Evolutionary conservation across 345 rosid species (phyloP).

Genomic region (Populus simonii): DNA sequence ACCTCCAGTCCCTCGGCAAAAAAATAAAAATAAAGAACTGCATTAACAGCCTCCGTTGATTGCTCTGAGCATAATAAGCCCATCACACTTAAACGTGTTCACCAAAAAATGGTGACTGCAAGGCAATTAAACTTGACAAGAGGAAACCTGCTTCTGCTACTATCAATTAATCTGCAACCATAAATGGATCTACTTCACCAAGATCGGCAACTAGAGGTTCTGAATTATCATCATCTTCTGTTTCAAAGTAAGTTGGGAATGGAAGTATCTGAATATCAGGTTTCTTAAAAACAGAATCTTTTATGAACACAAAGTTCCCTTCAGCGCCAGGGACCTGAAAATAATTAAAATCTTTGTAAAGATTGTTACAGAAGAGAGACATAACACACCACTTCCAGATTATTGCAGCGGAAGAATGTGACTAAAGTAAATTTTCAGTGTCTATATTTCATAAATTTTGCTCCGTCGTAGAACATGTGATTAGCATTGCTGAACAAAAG

Average conservation of each 20-base stretch:
- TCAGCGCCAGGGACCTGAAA: conserved; percentile 84
- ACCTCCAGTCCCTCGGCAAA: conserved; percentile 1
- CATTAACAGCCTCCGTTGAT: conserved; percentile 1
- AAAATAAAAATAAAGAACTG: not conserved
- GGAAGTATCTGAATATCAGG: conserved; percentile 74
- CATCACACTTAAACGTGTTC: not conserved
- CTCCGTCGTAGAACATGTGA: not conserved
- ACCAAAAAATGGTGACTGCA: not conserved
- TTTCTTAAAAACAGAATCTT: conserved; percentile 74
- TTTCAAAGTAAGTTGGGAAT: conserved; percentile 72
- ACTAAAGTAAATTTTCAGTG: not conserved
- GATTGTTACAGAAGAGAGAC: not conserved
- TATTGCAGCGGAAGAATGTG: not conserved
- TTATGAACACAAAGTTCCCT: conserved; percentile 88
- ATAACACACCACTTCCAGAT: not conserved
- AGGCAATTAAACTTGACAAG: conserved; percentile 4
- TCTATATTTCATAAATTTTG: not conserved
- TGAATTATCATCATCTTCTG: conserved; percentile 56
- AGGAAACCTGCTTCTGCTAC: conserved; percentile 1
- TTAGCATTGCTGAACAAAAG: not conserved
- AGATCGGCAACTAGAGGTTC: conserved; percentile 69
- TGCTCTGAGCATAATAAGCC: conserved; percentile 8
- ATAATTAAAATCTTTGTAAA: not conserved
- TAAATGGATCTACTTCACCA: conserved; percentile 83
- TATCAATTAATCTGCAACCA: conserved; percentile 38